Evolutionary conservation across 1,139 yeast genomes (phyloP).

Genomic region (Debaryomyces fabryi): DNA sequence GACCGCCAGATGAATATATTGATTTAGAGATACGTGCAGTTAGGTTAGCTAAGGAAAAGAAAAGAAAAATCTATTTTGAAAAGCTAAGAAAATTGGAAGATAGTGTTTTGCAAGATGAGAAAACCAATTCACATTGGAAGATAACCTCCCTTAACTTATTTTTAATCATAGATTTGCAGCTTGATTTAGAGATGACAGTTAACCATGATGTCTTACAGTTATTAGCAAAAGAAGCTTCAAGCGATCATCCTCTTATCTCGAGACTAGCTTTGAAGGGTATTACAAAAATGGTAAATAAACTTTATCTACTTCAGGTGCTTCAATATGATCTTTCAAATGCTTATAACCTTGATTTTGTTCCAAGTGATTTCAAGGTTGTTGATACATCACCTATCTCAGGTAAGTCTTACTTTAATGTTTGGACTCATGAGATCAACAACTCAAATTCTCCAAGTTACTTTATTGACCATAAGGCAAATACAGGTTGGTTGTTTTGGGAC

Average conservation of each 20-base stretch:
- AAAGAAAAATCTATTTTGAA: slow-evolving; percentile 47
- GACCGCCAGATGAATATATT: slow-evolving; percentile 64
- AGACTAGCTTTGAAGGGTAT: slow-evolving; percentile 66
- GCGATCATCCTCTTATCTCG: slow-evolving; percentile 74
- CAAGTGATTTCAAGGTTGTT: slow-evolving; percentile 42
- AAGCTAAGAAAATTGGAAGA: slow-evolving; percentile 47
- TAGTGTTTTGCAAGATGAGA: slow-evolving; percentile 41
- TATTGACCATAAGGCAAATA: slow-evolving; percentile 56
- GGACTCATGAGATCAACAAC: slow-evolving; percentile 58
- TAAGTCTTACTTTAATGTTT: slow-evolving; percentile 42
- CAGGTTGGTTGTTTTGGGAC: slow-evolving; percentile 87
- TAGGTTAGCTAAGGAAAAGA: slow-evolving; percentile 58
- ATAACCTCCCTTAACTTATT: slow-evolving; percentile 57
- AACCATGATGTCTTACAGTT: slow-evolving; percentile 46
- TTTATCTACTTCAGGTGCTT: slow-evolving; percentile 54
- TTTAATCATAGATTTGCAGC: slow-evolving; percentile 57
- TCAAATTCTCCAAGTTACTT: slow-evolving; percentile 51
- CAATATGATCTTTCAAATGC: slow-evolving; percentile 54
- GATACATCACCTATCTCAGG: slow-evolving; percentile 40
- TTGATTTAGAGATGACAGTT: slow-evolving; percentile 54
- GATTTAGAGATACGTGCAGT: slow-evolving; percentile 60
- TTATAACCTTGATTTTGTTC: slow-evolving; percentile 43
- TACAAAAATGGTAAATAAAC: slow-evolving; percentile 55
- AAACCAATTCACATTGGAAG: slow-evolving; percentile 67
- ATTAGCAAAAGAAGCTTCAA: slow-evolving; percentile 57